phyloP scores from a whole-genome alignment of 2,329 filamentous ascomycete species.

The Trichothecium sympodiale region DNA sequence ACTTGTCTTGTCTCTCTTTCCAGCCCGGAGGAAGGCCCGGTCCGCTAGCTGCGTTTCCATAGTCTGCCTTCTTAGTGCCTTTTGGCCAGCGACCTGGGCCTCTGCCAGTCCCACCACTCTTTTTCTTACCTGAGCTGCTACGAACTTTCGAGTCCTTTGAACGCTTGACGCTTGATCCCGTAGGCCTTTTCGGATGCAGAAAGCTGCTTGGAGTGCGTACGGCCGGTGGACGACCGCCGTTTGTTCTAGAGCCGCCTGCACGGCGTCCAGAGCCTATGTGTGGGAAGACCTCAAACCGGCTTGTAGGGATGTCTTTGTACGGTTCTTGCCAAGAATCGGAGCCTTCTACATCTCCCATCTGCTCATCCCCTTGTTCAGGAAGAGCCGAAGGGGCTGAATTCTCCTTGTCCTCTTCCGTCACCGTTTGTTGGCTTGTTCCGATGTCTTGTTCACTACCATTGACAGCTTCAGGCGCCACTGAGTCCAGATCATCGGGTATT shows the following conservation, averaged over 20 bases:
- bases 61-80: conserved; percentile 57
- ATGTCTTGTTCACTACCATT: background rate
- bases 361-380: no score
- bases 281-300: conserved; percentile 70
- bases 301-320: conserved; percentile 52
- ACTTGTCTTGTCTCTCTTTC: conserved; percentile 21
- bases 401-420: conserved; percentile 19
- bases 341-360: conserved; percentile 12
- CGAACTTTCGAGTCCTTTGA: conserved; percentile 27
- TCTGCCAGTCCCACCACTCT: conserved; percentile 50
- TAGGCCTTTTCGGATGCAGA: conserved; percentile 1
- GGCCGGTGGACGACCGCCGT: conserved; percentile 24
- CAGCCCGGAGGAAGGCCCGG: conserved; percentile 51
- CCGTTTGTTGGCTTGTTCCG: no score
- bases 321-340: conserved; percentile 29
- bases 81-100: conserved; percentile 58
- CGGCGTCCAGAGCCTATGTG: conserved; percentile 42
- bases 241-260: conserved; percentile 31
- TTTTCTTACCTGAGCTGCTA: conserved; percentile 32
- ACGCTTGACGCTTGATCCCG: conserved; percentile 13
- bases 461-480: conserved; percentile 14
- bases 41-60: conserved; percentile 54
- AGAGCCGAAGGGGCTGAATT: conserved; percentile 8
- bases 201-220: conserved; percentile 7
- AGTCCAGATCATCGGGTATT: conserved; percentile 8